phyloP scores from a whole-genome alignment of 2,329 filamentous ascomycete genomes.

The Phoma sp. region DNA sequence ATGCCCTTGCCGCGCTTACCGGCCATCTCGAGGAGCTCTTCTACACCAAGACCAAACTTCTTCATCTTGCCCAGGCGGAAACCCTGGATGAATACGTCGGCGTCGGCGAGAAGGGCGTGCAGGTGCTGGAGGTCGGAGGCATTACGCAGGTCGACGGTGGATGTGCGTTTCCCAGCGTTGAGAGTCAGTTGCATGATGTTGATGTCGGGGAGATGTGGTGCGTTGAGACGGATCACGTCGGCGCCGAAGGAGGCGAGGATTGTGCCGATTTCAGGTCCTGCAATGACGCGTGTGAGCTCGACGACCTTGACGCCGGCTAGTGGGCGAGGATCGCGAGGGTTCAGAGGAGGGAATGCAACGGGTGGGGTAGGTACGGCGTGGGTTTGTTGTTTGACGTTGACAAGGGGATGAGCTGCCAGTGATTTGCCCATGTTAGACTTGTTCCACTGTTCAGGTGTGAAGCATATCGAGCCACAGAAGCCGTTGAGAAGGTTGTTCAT shows the following conservation, averaged over 20 bases:
- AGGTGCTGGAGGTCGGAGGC: conserved; percentile 39
- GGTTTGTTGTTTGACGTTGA: conserved; percentile 48
- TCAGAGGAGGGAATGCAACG: conserved; percentile 41
- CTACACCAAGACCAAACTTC: conserved; percentile 52
- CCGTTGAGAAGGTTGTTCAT: conserved; percentile 26
- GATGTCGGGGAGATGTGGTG: conserved; percentile 46
- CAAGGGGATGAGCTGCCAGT: conserved; percentile 52
- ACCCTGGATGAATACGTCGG: conserved; percentile 62
- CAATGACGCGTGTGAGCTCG: conserved; percentile 51
- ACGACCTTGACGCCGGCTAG: conserved; percentile 52
- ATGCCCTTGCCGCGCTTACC: conserved; percentile 53
- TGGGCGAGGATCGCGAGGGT: conserved; percentile 34
- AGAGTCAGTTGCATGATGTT: conserved; percentile 47
- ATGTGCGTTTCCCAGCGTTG: conserved; percentile 53
- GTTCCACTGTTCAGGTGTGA: conserved; percentile 55
- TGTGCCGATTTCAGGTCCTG: conserved; percentile 49
- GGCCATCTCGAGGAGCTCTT: conserved; percentile 52
- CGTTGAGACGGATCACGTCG: conserved; percentile 53
- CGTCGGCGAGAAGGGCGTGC: conserved; percentile 52
- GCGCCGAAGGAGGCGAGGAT: conserved; percentile 52
- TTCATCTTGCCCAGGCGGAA: conserved; percentile 58
- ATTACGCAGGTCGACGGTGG: conserved; percentile 55
- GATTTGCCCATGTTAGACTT: conserved; percentile 55
- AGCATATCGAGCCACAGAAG: conserved; percentile 52
- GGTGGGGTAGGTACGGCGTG: conserved; percentile 37